phyloP scores from a whole-genome alignment of 1,284 basidiomycete genomes.

The Trichosporon coremiiforme region DNA sequence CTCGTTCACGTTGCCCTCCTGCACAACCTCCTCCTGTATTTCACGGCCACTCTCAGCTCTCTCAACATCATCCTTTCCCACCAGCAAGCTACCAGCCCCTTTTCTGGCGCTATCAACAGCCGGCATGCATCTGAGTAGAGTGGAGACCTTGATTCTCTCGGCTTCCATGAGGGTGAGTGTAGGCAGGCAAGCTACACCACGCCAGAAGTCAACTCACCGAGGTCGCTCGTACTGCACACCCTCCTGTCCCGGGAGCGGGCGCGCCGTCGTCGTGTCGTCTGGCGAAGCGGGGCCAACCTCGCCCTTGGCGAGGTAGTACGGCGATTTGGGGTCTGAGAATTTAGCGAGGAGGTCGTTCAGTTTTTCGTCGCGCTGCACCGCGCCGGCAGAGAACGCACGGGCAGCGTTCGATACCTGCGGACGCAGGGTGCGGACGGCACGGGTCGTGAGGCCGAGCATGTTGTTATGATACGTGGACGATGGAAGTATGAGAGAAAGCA shows the following conservation, averaged over 20 bases:
- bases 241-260: constrained; percentile 28
- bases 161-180: neutral
- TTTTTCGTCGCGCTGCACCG: constrained; percentile 8
- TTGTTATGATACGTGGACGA: neutral
- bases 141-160: neutral
- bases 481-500: neutral
- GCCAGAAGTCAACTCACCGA: neutral
- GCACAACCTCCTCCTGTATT: neutral
- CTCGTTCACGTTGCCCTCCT: neutral
- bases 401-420: neutral
- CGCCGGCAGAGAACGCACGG: neutral
- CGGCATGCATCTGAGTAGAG: neutral
- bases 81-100: too few species aligned
- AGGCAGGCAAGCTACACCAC: neutral
- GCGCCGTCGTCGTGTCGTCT: constrained; percentile 45
- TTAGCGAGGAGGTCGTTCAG: constrained; percentile 43
- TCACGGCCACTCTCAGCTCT: too few species aligned
- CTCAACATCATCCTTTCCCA: too few species aligned
- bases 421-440: neutral
- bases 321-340: constrained; percentile 47
- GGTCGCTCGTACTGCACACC: neutral
- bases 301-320: constrained; percentile 49
- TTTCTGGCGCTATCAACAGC: too few species aligned
- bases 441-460: neutral
- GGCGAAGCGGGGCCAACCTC: constrained; percentile 46